Percentiles rank a stretch among this genome's conserved stretches.
These are phyloP conservation scores for Henckelia pumila DNA, from an alignment of 257 asterid genomes.

Conservation along the genomic window DNA sequence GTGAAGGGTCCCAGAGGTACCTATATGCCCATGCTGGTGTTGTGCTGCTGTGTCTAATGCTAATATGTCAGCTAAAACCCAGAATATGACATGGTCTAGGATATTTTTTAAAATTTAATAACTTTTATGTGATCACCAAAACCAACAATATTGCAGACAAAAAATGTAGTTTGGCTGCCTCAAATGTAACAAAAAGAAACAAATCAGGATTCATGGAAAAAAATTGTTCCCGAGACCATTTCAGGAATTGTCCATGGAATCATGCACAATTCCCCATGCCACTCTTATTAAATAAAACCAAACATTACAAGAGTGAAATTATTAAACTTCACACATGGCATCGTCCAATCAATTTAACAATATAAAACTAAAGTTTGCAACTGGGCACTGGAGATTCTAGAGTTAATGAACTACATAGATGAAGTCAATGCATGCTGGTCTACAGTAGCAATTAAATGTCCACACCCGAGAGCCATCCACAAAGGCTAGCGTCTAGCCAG, in stretches of 20 bases:
- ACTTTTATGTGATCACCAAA: neutral
- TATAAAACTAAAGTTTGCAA: constrained; percentile 16
- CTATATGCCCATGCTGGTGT: neutral
- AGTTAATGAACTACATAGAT: neutral
- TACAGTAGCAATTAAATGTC: constrained; percentile 1
- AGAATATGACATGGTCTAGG: neutral
- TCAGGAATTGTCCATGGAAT: neutral
- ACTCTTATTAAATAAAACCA: neutral
- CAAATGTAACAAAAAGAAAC: no score
- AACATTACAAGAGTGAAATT: neutral
- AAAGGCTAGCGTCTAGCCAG: neutral
- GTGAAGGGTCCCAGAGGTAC: neutral
- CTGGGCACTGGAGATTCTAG: constrained; percentile 20
- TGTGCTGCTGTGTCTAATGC: neutral
- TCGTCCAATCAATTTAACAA: constrained; percentile 21
- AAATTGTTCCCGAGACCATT: neutral
- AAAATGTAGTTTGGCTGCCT: neutral
- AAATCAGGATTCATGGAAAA: neutral
- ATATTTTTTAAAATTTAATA: neutral
- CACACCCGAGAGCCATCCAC: neutral
- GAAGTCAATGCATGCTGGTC: constrained; percentile 21
- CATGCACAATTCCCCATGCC: neutral
- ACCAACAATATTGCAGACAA: neutral
- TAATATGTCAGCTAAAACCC: neutral
- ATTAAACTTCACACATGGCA: constrained; percentile 17